A percentile compares a stretch with the other conserved stretches of the same genome.
Conservation (phyloP, 805 yeast genomes). For the Pichia membranifaciens region DNA sequence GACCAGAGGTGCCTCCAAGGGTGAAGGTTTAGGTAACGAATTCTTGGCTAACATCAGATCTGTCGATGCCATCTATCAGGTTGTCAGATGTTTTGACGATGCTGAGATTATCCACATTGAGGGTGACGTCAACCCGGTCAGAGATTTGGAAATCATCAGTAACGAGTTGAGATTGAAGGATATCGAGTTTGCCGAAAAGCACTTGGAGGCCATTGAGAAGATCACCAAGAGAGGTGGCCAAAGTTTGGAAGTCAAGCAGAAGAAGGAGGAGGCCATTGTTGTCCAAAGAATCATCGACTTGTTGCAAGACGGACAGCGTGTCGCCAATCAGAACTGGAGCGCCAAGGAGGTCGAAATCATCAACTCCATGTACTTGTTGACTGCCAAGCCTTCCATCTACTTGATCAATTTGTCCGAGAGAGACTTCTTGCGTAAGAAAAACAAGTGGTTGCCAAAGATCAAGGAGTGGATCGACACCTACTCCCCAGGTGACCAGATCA, state of each 20-base stretch:
- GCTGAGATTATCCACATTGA: slow-evolving; percentile 97
- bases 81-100: slow-evolving; percentile 95
- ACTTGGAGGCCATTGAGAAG: slow-evolving; percentile 50
- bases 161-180: slow-evolving; percentile 94
- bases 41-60: slow-evolving; percentile 95
- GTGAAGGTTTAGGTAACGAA: slow-evolving; percentile 97
- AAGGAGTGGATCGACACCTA: slow-evolving; percentile 60
- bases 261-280: slow-evolving; percentile 54
- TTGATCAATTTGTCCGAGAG: slow-evolving; percentile 66
- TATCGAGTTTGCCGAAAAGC: slow-evolving; percentile 76
- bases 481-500: slow-evolving; percentile 73
- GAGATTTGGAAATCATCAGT: slow-evolving; percentile 87
- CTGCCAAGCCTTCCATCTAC: slow-evolving; percentile 85
- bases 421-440: slow-evolving; percentile 52
- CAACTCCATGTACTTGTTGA: slow-evolving; percentile 66
- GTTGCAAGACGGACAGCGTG: slow-evolving; percentile 59
- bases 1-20: slow-evolving; percentile 93
- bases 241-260: slow-evolving; percentile 57
- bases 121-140: slow-evolving; percentile 92
- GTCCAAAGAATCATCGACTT: slow-evolving; percentile 55
- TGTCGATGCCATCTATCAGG: slow-evolving; percentile 96
- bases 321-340: slow-evolving; percentile 56
- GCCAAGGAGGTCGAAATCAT: slow-evolving; percentile 59
- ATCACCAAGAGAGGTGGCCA: slow-evolving; percentile 60
- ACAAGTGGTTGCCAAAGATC: slow-evolving; percentile 47